Conservation (phyloP, 345 rosid species). For the Salix udensis region DNA sequence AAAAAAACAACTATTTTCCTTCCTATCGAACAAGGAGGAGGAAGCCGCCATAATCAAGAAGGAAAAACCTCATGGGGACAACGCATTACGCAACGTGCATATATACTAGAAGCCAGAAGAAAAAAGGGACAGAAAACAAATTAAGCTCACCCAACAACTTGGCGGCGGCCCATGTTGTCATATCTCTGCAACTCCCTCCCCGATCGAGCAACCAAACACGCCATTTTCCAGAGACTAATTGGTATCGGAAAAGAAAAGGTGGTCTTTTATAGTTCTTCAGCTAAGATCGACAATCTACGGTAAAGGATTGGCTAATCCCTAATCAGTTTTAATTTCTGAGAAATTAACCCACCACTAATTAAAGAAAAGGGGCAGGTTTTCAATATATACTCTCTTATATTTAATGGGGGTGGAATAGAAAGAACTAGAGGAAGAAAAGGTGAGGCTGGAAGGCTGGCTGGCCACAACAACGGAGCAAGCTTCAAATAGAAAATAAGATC, state of each 20-base stretch:
- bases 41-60: neutral
- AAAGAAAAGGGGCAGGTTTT: neutral
- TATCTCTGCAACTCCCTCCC: constrained; percentile 76
- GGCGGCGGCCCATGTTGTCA: constrained; percentile 62
- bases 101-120: neutral
- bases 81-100: neutral
- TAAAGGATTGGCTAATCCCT: neutral
- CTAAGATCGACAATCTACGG: neutral
- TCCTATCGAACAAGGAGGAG: neutral
- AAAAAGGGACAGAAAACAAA: neutral
- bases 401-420: neutral
- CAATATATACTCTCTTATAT: neutral
- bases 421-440: neutral
- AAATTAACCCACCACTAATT: neutral
- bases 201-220: constrained; percentile 64
- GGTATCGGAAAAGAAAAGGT: neutral
- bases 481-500: neutral
- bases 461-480: neutral
- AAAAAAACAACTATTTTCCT: neutral
- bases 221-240: constrained; percentile 21
- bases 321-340: neutral
- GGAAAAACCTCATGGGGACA: neutral
- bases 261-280: neutral
- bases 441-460: neutral
- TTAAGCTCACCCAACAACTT: constrained; percentile 69